Evolutionary conservation across 2,329 filamentous ascomycete species (phyloP), one percentile per base, ranked within the genome.

Genomic region (Aureobasidium mangrovei): DNA sequence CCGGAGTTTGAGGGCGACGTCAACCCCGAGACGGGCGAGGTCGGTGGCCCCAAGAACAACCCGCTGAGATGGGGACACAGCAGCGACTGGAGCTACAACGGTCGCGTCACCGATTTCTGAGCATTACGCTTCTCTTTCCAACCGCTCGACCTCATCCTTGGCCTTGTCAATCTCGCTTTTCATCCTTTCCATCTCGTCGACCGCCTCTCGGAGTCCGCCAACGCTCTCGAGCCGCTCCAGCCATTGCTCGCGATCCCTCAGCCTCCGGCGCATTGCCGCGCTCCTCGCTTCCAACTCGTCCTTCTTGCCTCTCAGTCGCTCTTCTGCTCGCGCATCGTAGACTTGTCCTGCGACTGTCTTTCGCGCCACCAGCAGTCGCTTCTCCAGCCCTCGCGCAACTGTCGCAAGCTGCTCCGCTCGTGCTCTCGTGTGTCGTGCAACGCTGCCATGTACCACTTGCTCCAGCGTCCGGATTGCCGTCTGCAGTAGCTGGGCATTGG

Each of bases 11-110:
- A 91, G 61, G 93, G 93, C 56, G 91, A 97, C 53, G 78, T 77
- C 54, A 97, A 98, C 69, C 93, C 93, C 2, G 86, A 85, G 76
- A 98, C 93, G 1, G 93, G 93, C 27, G 93, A 98, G 77, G 82
- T 96, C 8, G 93, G 93, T 4, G 93, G 93, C 1, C 93, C 93
- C 4, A 98, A 97, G 82, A 97, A 95, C 66, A 91, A 98, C 72
- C 93, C 93, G 49, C 66, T 97, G 67, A 75, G 91, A 63, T 96
- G 91, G 91, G 90, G 90, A 0, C 75, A 78, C 18, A 67, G 64
- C 0, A 84, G 88, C 1, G 84, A 87, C 67, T 98, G 91, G 86
- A 96, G 89, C 69, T 98, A 88, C 70, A 96, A 96, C 70, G 93
- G 93, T 44, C 77, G 91, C 59, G 91, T 94, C 53, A 97, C 91